Percentiles rank a stretch among this genome's conserved stretches.
These are phyloP conservation scores for Fraxinus quadrangulata DNA, from an alignment of 257 asterid genomes.

Conservation along the genomic window DNA sequence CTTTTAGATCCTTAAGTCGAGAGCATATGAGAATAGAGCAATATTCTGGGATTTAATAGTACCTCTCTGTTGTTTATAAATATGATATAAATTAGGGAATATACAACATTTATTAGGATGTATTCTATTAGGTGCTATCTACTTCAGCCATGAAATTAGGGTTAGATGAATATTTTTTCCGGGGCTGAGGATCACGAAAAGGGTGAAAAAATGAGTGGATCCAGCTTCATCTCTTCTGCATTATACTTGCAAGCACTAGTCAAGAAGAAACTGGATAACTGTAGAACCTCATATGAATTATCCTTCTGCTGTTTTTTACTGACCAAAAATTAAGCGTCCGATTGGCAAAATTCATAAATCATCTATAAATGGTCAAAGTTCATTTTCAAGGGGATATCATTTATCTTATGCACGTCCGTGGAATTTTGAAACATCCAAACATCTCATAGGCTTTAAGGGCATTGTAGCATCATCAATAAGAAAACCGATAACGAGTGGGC, in stretches of 20 bases:
- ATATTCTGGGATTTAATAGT: background rate
- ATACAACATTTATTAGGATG: background rate
- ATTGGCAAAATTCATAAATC: no score
- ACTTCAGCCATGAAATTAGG: background rate
- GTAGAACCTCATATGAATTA: background rate
- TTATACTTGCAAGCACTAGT: constrained; percentile 5
- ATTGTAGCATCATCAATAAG: no score
- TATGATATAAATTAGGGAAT: background rate
- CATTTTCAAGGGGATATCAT: no score
- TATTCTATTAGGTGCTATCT: background rate
- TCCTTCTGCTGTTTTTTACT: background rate
- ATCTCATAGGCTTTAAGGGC: no score
- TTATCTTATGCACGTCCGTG: no score
- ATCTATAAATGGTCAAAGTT: no score
- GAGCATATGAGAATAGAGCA: constrained; percentile 11
- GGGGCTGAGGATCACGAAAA: background rate
- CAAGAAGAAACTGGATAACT: background rate
- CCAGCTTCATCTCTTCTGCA: constrained; percentile 6
- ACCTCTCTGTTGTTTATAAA: background rate
- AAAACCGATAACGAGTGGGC: no score
- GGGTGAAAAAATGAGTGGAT: background rate
- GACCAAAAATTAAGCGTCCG: background rate
- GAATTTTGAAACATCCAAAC: no score
- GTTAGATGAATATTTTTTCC: background rate
- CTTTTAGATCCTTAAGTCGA: background rate